Evolutionary conservation across 306 rosid genomes (phyloP).

Genomic region (Lupinus albus): DNA sequence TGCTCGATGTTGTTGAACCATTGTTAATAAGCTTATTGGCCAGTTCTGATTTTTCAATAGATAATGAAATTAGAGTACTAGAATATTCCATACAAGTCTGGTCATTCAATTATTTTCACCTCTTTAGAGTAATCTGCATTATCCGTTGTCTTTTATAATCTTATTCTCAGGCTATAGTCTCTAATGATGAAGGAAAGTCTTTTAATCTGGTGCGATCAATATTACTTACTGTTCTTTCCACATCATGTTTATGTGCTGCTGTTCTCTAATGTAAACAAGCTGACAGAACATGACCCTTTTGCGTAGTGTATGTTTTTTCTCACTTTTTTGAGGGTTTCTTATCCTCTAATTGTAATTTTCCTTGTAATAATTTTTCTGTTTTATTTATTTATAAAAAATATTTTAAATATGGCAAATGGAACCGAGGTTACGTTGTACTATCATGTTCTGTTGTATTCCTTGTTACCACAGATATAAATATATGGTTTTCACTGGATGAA

Average conservation of each 20-base stretch:
- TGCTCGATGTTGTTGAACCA: conserved; percentile 29
- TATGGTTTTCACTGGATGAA: not conserved
- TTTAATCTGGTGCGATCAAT: not conserved
- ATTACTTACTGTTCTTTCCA: conserved; percentile 4
- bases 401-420: not conserved
- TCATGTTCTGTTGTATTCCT: not conserved
- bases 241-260: not conserved
- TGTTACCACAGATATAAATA: not conserved
- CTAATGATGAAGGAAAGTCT: not conserved
- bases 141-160: conserved; percentile 11
- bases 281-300: too few species aligned
- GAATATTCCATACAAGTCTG: not conserved
- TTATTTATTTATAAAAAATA: too few species aligned
- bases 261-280: too few species aligned
- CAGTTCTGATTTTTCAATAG: not conserved
- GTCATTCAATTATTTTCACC: not conserved
- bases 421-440: not conserved
- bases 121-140: not conserved
- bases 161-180: not conserved
- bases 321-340: too few species aligned
- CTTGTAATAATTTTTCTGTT: too few species aligned
- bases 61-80: not conserved
- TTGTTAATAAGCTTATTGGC: not conserved
- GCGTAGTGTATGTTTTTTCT: too few species aligned
- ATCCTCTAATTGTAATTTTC: too few species aligned